phyloP scores from a whole-genome alignment of 768 basidiomycete genomes.

The Baorangia bicolor region DNA sequence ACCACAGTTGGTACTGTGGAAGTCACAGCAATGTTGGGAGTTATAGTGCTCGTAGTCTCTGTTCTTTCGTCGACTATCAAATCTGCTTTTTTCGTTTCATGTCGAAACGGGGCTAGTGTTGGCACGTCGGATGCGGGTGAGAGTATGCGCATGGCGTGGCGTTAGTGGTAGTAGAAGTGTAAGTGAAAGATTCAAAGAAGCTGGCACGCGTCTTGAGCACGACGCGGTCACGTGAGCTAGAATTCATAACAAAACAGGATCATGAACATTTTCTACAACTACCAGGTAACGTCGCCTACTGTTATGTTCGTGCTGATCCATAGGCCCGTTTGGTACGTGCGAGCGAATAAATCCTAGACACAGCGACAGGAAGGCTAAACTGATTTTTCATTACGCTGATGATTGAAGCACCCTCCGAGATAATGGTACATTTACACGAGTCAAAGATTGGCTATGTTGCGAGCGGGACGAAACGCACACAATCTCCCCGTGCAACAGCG shows the following conservation, averaged over 20 bases:
- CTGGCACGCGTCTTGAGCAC: background rate
- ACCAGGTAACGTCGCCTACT: too few species aligned
- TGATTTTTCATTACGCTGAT: too few species aligned
- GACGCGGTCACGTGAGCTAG: constrained; percentile 5
- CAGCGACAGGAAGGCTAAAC: background rate
- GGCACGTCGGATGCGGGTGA: background rate
- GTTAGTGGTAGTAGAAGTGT: background rate
- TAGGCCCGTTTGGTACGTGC: too few species aligned
- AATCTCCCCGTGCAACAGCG: constrained; percentile 35
- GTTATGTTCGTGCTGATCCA: too few species aligned
- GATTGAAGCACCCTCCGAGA: background rate
- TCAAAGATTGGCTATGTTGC: too few species aligned
- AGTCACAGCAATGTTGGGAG: background rate
- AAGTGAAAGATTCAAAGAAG: background rate
- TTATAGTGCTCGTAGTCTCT: background rate
- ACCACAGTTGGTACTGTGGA: constrained; percentile 38
- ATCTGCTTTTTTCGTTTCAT: background rate
- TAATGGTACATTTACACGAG: background rate
- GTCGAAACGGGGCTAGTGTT: background rate
- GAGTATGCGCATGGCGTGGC: constrained; percentile 15
- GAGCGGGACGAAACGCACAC: constrained; percentile 12
- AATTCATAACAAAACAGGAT: too few species aligned
- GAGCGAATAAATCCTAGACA: background rate
- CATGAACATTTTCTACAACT: too few species aligned
- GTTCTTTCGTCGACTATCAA: background rate